Evolutionary conservation across 208 protist species (phyloP).

Genomic region (Leishmania gerbilli): DNA sequence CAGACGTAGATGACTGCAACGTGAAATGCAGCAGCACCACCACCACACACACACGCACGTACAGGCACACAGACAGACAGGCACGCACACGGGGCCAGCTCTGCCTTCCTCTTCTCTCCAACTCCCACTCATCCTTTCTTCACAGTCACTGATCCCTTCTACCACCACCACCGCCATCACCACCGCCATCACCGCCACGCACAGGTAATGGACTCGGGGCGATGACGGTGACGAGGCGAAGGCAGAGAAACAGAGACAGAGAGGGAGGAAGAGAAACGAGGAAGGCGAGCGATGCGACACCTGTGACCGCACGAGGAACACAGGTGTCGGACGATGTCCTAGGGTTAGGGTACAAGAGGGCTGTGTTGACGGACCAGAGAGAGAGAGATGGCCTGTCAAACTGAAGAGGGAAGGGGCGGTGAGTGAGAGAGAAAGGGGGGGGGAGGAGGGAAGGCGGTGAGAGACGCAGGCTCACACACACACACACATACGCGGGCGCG

Average conservation of each 20-base stretch:
- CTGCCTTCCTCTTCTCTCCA: not conserved
- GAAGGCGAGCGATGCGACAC: not conserved
- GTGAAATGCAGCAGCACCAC: not conserved
- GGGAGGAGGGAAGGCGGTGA: not conserved
- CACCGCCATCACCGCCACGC: not conserved
- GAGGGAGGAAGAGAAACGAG: not conserved
- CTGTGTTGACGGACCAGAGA: not conserved
- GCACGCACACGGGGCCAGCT: not conserved
- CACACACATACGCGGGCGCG: not conserved
- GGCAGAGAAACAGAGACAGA: not conserved
- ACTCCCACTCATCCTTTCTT: not conserved
- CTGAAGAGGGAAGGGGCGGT: not conserved
- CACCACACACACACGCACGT: not conserved
- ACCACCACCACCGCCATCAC: not conserved
- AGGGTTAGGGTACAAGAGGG: conserved; percentile 40
- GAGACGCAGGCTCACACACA: not conserved
- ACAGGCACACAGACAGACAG: not conserved
- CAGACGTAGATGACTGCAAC: not conserved
- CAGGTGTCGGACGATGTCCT: not conserved
- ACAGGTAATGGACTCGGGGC: not conserved
- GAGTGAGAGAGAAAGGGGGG: not conserved
- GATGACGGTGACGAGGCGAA: not conserved
- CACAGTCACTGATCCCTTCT: not conserved
- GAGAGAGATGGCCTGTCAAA: not conserved
- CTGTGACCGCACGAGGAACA: not conserved